A percentile compares a stretch with the other conserved stretches of the same genome.
Evolutionary conservation across 2,329 filamentous ascomycete genomes (phyloP).

Genomic region (Penicillium sp.): DNA sequence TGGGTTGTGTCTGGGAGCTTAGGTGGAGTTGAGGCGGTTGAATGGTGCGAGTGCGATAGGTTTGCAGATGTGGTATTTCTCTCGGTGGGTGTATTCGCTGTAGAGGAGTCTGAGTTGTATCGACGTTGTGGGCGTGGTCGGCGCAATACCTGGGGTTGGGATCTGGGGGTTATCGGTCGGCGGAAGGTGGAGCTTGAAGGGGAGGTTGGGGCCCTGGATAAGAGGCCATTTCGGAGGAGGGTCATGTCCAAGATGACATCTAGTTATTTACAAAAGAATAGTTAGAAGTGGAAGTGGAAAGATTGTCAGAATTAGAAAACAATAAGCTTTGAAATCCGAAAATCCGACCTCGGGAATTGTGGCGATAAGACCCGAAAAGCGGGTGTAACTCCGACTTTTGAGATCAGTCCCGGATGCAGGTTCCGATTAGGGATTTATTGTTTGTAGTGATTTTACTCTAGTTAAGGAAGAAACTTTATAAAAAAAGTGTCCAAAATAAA

Average conservation of each 20-base stretch:
- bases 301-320: not conserved
- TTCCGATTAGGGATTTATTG: not conserved
- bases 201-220: constrained; percentile 11
- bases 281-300: not conserved
- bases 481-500: not conserved
- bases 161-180: constrained; percentile 12
- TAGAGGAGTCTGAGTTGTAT: constrained; percentile 13
- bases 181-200: constrained; percentile 3
- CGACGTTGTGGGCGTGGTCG: constrained; percentile 22
- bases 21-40: not conserved
- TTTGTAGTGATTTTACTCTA: not conserved
- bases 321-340: not conserved
- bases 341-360: constrained; percentile 1
- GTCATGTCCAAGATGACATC: constrained; percentile 16
- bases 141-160: constrained; percentile 16
- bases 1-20: constrained; percentile 12
- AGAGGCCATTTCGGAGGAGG: constrained; percentile 17
- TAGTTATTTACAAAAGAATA: not conserved
- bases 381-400: not conserved
- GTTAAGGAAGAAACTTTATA: not conserved
- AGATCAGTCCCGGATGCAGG: not conserved
- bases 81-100: not conserved
- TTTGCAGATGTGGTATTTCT: not conserved
- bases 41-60: not conserved
- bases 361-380: constrained; percentile 11